Evolutionary conservation across 2,329 filamentous ascomycete genomes (phyloP), one percentile per base, ranked within the genome.

Genomic region (Monilinia polystroma): DNA sequence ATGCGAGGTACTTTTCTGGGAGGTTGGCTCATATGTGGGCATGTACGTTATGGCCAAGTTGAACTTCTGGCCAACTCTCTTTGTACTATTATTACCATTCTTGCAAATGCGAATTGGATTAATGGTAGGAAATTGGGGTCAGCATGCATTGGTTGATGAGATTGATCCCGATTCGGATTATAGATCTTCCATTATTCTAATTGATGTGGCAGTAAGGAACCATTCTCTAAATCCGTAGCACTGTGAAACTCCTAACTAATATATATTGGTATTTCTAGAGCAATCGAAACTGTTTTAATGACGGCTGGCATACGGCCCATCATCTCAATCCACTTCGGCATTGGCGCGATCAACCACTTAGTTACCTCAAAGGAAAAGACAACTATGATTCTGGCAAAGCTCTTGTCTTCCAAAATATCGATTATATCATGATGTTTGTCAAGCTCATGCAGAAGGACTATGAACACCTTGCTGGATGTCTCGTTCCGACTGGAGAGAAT

Each of bases 41-140:
- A 88, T 89, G 70, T 82, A 81, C 73, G 72, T 81, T 55, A 77
- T 87, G 70, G 83, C 82, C 67, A 78, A 75, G 8, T 76, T 82
- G 58, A 85, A 87, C 75, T 75, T 81, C 26, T 68, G 68, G 38
- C 72, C 73, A 45, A 85, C 89, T 0, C 74, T 85, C 6, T 91
- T 89, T 72, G 86, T 86, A 0, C 83, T 91, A 38, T 72, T 93
- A 1, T 74, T 92, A 1, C 91, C 91, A 0, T 81, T 93, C 26
- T 71, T 84, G 2, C 76, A 89, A 41, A 82, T 93, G 77, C 83
- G 91, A 0, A 72, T 91, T 23, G 90, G 87, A 0, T 77, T 94
- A 70, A 94, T 93, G 91, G 82, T 91, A 10, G 91, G 91, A 1
- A 94, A 94, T 75, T 94, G 90, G 90, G 91, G 90, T 4, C 91